Percentiles rank a stretch among this genome's conserved stretches.
These are phyloP conservation scores for Claviceps humidiphila DNA, from an alignment of 2,329 filamentous ascomycete species.

Conservation along the genomic window DNA sequence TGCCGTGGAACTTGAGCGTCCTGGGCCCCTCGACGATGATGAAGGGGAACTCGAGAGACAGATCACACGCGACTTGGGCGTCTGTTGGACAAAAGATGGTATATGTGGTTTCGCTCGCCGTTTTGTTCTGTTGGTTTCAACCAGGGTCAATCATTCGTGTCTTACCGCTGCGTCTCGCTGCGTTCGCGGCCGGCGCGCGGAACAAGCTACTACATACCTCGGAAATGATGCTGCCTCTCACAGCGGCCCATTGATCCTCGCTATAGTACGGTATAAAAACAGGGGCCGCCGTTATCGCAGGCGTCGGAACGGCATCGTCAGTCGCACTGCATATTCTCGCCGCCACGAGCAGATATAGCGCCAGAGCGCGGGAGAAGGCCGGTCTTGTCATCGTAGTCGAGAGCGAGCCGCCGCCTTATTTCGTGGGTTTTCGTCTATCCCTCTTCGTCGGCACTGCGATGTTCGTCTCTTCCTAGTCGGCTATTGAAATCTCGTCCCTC, in stretches of 20 bases:
- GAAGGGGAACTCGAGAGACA: slow-evolving; percentile 34
- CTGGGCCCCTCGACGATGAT: slow-evolving; percentile 31
- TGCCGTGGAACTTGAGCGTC: slow-evolving; percentile 31
- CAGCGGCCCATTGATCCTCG: slow-evolving; percentile 27
- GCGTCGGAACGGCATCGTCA: slow-evolving; percentile 6
- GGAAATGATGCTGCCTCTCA: slow-evolving; percentile 32
- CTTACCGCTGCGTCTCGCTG: too few species aligned
- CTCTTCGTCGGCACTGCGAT: background rate
- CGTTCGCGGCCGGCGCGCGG: too few species aligned
- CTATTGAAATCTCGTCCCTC: too few species aligned
- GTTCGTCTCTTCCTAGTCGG: too few species aligned
- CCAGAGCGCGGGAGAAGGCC: slow-evolving; percentile 3
- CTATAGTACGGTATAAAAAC: slow-evolving; percentile 32
- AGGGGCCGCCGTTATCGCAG: slow-evolving; percentile 26
- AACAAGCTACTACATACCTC: slow-evolving; percentile 20
- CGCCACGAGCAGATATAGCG: slow-evolving; percentile 10
- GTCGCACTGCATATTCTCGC: slow-evolving; percentile 4
- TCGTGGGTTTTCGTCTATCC: too few species aligned
- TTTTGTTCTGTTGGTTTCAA: slow-evolving; percentile 18
- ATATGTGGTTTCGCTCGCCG: slow-evolving; percentile 27
- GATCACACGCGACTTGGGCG: slow-evolving; percentile 26
- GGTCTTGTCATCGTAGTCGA: too few species aligned
- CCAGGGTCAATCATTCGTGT: background rate
- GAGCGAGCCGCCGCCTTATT: too few species aligned
- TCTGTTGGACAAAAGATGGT: slow-evolving; percentile 35